Evolutionary conservation across 768 basidiomycete species (phyloP), one percentile per base, ranked within the genome.

Genomic region (Dioszegia aurantiaca): DNA sequence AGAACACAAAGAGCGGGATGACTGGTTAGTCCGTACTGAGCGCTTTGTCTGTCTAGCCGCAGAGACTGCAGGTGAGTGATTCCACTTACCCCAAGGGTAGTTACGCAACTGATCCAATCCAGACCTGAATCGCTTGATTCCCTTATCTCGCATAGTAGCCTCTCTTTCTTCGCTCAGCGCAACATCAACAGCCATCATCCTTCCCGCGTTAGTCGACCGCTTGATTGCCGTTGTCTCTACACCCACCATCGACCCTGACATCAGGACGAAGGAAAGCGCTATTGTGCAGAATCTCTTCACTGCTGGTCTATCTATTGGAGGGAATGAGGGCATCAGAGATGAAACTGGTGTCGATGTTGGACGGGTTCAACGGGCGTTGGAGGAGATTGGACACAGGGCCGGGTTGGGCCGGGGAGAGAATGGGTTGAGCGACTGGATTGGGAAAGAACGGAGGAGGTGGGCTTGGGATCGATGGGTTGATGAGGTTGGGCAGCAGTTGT

Each of bases 381-480:
- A 56, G 10, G 60, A 60, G 36, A 51, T 71, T 17, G 51, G 57
- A 10, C 60, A 60, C 48, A 59, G 58, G 42, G 58, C 44, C 9
- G 58, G 40, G 36, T 27, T n/a, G 52, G 47, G 48, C 3, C 28
- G 55, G 17, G 10, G 27, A 54, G 1, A 57, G 54, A 4, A 10
- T 71, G 23, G 58, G 62, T n/a, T n/a, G n/a, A n/a, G n/a, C 4
- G 62, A 64, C 9, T 71, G 62, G 62, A 62, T 66, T 10, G 58
- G 48, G 44, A 55, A 40, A 30, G 62, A 68, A 47, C 37, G 36
- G 40, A 61, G 56, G 59, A 36, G 52, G 47, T 31, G 42, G 17
- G 44, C 43, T 10, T 61, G 59, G 60, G 61, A 52, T 31, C 26
- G 39, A 19, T 24, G 44, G 33, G 46, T 8, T 28, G 46, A 28